These are phyloP conservation scores for Murraya koenigii DNA, from an alignment of 345 rosid species.

Conservation along the genomic window DNA sequence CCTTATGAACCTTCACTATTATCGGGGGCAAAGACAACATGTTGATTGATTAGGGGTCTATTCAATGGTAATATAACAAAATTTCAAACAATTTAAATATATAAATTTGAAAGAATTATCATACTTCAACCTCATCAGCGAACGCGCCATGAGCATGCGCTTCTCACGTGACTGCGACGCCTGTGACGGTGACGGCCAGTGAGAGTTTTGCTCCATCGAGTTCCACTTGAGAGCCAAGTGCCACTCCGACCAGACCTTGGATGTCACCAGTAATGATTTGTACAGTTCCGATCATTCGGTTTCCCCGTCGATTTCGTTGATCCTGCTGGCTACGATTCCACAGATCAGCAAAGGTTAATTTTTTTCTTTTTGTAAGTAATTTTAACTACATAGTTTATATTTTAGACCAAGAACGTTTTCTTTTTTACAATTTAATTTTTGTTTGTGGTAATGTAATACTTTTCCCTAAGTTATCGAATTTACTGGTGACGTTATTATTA, in stretches of 20 bases:
- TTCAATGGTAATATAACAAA: too few species aligned
- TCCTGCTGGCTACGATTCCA: constrained; percentile 42
- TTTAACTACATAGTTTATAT: not conserved
- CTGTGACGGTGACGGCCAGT: constrained; percentile 96
- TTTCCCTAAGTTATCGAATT: not conserved
- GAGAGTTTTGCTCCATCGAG: constrained; percentile 97
- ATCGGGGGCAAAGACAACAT: too few species aligned
- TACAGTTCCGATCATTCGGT: constrained; percentile 83
- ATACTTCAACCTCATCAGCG: constrained; percentile 52
- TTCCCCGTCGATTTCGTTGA: constrained; percentile 79
- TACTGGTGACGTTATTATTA: not conserved
- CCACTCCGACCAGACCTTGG: constrained; percentile 77
- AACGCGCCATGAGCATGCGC: constrained; percentile 90
- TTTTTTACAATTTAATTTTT: not conserved
- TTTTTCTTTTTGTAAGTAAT: not conserved
- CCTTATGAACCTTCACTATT: too few species aligned
- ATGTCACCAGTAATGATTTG: constrained; percentile 83
- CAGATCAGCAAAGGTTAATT: constrained; percentile 58
- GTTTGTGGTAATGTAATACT: not conserved
- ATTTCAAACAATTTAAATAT: too few species aligned
- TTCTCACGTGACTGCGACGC: constrained; percentile 96
- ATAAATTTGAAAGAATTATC: too few species aligned
- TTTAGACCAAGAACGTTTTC: not conserved
- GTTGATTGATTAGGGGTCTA: rapidly evolving
- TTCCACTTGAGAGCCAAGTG: constrained; percentile 76